These are phyloP conservation scores for Amylostereum areolatum DNA, from an alignment of 1,284 basidiomycete species.

Conservation along the genomic window DNA sequence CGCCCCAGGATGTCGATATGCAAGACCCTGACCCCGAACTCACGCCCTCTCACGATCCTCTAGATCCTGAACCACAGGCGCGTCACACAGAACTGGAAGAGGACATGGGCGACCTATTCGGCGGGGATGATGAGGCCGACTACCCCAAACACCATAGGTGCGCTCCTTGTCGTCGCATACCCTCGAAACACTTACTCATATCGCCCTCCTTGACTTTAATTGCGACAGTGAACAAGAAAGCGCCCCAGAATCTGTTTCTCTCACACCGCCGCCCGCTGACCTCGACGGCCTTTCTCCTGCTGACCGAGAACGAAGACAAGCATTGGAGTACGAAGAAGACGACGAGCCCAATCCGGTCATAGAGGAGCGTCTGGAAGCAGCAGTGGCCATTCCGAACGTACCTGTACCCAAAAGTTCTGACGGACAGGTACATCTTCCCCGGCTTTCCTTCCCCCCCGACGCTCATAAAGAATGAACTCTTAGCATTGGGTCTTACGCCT, in stretches of 20 bases:
- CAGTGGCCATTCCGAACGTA: conserved; percentile 72
- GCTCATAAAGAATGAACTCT: neutral
- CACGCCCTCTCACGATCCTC: neutral
- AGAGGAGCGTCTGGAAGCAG: conserved; percentile 57
- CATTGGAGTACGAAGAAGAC: conserved; percentile 78
- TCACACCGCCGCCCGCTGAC: too few relatives aligned
- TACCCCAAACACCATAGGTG: conserved; percentile 35
- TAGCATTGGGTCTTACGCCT: conserved; percentile 81
- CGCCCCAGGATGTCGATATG: conserved; percentile 40
- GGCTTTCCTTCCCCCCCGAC: conserved; percentile 1
- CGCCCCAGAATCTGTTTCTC: too few relatives aligned
- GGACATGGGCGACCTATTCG: conserved; percentile 74
- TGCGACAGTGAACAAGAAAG: too few relatives aligned
- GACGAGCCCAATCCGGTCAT: conserved; percentile 39
- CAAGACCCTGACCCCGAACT: conserved; percentile 18
- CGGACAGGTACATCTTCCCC: conserved; percentile 45
- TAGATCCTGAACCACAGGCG: conserved; percentile 13
- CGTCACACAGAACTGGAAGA: conserved; percentile 35
- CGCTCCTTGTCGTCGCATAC: conserved; percentile 4
- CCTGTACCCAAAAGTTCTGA: conserved; percentile 69
- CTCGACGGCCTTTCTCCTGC: too few relatives aligned
- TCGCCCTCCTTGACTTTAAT: neutral
- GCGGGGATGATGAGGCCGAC: conserved; percentile 60
- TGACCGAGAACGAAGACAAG: conserved; percentile 38
- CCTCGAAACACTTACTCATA: neutral